Base-by-base conservation (phyloP, 192 early-diverging fungal genomes). In the Coemansia sp. region DNA sequence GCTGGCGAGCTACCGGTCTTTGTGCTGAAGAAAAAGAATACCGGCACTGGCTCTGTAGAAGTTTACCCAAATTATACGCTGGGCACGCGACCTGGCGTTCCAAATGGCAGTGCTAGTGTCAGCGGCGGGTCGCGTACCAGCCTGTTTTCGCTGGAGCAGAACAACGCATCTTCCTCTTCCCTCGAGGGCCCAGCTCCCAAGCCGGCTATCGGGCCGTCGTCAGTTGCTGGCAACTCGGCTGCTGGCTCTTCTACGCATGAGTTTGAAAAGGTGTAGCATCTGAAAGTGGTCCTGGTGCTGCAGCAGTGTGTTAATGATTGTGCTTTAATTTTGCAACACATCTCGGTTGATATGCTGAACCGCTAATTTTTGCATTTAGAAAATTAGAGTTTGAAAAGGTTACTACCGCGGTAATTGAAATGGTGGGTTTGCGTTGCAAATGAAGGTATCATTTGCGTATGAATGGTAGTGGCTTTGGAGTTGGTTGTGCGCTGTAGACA, bases 1-100 rank as follows among this genome's bases (percentile, higher is more conserved):
- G 81, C 76, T 1, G 87, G 87, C 14, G 85, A 87, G 55, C 84
- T 84, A 21, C 91, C 93, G 9, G 85, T 88, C 19, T 94, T 92
- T 75, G 87, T 88, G 63, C 70, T 91, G 39, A 88, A 89, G 66
- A 88, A 90, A 67, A 75, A 75, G 56, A 66, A 60, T n/a, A 23
- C 70, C 10, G 62, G 56, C 27, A 39, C 24, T 11, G 54, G 11
- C 23, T 25, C 64, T n/a, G 24, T 24, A 51, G 56, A 36, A 23
- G 14, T 3, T 46, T 14, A 46, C 39, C 39, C 58, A 29, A 51
- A 51, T 11, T 19, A 24, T 20, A 24, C 25, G 6, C 51, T 63
- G 29, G 52, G 59, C 54, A 23, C 42, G 4, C 30, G 58, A n/a
- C 32, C 39, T 27, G 57, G 64, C 51, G 55, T 61, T 2, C 21